phyloP scores from a whole-genome alignment of 176 grass and related monocot genomes.

The Triticum turgidum region DNA sequence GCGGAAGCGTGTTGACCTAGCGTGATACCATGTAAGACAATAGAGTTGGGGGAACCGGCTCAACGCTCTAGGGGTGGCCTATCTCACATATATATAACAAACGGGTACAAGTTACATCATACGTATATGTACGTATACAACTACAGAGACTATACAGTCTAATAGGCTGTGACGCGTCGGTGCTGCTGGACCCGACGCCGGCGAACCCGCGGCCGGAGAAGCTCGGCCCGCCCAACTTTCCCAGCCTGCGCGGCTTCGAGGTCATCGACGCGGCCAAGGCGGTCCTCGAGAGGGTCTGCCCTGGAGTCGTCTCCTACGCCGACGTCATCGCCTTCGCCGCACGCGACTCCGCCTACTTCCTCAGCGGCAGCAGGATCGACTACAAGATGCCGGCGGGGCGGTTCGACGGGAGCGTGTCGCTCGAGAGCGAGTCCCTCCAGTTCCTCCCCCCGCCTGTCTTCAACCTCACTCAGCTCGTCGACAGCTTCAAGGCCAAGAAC shows the following conservation, averaged over 20 bases:
- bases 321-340: slow-evolving; percentile 33
- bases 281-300: slow-evolving; percentile 21
- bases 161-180: slow-evolving; percentile 19
- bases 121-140: too few species aligned
- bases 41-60: too few species aligned
- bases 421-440: slow-evolving; percentile 12
- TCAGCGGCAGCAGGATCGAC: not conserved
- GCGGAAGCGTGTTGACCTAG: too few species aligned
- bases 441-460: slow-evolving; percentile 25
- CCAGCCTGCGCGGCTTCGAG: slow-evolving; percentile 41
- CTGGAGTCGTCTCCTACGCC: slow-evolving; percentile 27
- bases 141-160: too few species aligned
- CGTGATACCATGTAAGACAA: too few species aligned
- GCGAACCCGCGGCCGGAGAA: slow-evolving; percentile 1
- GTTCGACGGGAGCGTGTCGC: slow-evolving; percentile 42
- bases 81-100: too few species aligned
- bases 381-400: slow-evolving; percentile 39
- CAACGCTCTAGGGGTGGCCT: too few species aligned
- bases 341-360: slow-evolving; percentile 9
- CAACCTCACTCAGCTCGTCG: slow-evolving; percentile 20
- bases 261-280: slow-evolving; percentile 50
- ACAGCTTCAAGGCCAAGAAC: slow-evolving; percentile 37
- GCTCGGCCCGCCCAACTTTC: not conserved
- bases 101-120: too few species aligned
- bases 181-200: slow-evolving; percentile 2